Evolutionary conservation across 306 rosid species (phyloP).

Genomic region (Vigna reflexopilosa): DNA sequence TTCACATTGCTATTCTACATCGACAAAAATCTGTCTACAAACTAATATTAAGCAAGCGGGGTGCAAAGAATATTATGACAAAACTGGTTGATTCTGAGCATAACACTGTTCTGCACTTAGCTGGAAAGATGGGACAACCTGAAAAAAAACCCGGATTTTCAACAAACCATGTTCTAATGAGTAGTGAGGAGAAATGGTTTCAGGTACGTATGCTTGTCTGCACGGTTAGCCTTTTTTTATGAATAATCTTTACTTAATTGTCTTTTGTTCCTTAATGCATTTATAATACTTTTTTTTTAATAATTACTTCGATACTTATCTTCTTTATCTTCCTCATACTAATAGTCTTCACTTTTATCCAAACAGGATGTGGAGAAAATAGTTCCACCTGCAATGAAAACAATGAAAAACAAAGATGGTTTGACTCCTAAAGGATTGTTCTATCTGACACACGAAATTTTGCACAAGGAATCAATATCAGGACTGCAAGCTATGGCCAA

Average conservation of each 20-base stretch:
- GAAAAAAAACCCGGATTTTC: background rate
- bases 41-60: slow-evolving; percentile 18
- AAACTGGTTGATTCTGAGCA: background rate
- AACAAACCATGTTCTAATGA: background rate
- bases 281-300: background rate
- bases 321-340: background rate
- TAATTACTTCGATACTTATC: background rate
- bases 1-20: slow-evolving; percentile 29
- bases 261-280: background rate
- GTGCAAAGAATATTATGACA: slow-evolving; percentile 7
- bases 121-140: background rate
- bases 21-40: slow-evolving; percentile 6
- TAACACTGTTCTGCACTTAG: slow-evolving; percentile 37
- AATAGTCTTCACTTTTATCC: background rate
- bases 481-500: background rate
- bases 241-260: background rate
- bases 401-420: background rate
- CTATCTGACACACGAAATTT: background rate
- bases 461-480: background rate
- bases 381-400: background rate
- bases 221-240: background rate
- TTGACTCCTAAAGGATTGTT: background rate
- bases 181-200: slow-evolving; percentile 24
- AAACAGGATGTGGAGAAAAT: background rate
- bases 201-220: background rate